These are phyloP conservation scores for Calonectria crousiana DNA, from an alignment of 2,329 filamentous ascomycete species.

Conservation along the genomic window DNA sequence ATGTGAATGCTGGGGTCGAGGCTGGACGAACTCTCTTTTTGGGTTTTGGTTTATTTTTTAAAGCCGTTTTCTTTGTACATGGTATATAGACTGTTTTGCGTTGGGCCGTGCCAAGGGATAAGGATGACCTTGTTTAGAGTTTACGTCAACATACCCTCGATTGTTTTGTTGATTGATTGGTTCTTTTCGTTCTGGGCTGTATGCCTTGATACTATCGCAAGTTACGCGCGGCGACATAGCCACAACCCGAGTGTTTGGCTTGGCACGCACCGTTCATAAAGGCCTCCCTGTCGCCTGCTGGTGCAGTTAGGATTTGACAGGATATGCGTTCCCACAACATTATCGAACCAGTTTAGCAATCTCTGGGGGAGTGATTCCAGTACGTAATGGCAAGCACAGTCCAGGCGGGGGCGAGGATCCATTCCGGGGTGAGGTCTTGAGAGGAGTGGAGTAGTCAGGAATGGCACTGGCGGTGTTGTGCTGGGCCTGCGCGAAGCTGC, in stretches of 20 bases:
- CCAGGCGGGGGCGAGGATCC: conserved; percentile 19
- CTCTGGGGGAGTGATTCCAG: conserved; percentile 20
- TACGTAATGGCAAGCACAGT: conserved; percentile 26
- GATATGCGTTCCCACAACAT: not conserved
- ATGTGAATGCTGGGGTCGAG: not conserved
- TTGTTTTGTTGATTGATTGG: not conserved
- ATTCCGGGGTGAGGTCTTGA: conserved; percentile 5
- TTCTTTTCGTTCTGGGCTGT: not conserved
- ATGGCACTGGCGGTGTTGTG: not conserved
- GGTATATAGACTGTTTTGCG: not conserved
- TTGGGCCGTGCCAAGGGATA: not conserved
- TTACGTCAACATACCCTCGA: not conserved
- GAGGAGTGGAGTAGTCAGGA: not conserved
- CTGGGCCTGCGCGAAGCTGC: not conserved
- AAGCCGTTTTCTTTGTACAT: not conserved
- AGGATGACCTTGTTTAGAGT: conserved; percentile 3
- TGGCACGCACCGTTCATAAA: not conserved
- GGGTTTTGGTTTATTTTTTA: not conserved
- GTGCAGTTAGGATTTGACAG: not conserved
- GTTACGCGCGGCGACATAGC: not conserved
- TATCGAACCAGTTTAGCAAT: not conserved
- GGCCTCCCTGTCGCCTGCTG: not conserved
- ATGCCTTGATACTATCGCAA: not conserved
- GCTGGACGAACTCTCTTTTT: not conserved
- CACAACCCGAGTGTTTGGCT: not conserved